These are phyloP conservation scores for Jackrogersella multiformis DNA, from an alignment of 495 filamentous ascomycete species.

Conservation along the genomic window DNA sequence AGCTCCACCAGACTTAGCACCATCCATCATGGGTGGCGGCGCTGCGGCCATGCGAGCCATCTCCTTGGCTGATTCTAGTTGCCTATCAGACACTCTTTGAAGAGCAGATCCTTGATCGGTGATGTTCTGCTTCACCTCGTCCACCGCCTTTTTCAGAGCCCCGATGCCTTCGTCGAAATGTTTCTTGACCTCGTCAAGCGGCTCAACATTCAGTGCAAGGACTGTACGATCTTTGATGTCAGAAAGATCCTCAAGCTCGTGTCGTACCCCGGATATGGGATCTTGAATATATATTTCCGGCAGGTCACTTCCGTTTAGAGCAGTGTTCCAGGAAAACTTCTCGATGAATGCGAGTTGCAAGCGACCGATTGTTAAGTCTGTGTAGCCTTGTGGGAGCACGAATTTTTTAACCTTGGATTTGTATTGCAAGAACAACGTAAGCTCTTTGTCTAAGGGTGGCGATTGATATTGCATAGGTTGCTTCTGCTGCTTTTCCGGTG, in stretches of 20 bases:
- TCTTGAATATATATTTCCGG: constrained; percentile 99
- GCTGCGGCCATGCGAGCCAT: constrained; percentile 81
- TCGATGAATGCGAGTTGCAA: constrained; percentile 98
- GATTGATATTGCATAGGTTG: constrained; percentile 66
- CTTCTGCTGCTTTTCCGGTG: constrained; percentile 53
- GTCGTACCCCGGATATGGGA: constrained; percentile 89
- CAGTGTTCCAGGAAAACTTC: constrained; percentile 98
- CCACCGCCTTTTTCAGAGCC: constrained; percentile 79
- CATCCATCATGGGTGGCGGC: constrained; percentile 61
- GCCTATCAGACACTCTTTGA: constrained; percentile 88
- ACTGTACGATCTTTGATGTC: constrained; percentile 97
- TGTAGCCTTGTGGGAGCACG: constrained; percentile 82
- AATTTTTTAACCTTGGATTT: constrained; percentile 98
- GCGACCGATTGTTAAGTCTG: constrained; percentile 82
- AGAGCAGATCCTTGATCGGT: constrained; percentile 81
- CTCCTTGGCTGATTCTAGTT: constrained; percentile 90
- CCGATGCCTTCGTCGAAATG: constrained; percentile 94
- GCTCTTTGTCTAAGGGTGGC: constrained; percentile 82
- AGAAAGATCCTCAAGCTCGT: constrained; percentile 92
- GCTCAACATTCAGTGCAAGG: constrained; percentile 90
- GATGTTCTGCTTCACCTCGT: constrained; percentile 79
- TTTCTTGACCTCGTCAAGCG: constrained; percentile 94
- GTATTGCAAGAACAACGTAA: constrained; percentile 97
- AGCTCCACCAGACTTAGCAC: constrained; percentile 42
- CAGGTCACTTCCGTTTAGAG: constrained; percentile 89